Base-by-base conservation (phyloP, 1,284 basidiomycete species). In the Pulchroboletus neoregius region DNA sequence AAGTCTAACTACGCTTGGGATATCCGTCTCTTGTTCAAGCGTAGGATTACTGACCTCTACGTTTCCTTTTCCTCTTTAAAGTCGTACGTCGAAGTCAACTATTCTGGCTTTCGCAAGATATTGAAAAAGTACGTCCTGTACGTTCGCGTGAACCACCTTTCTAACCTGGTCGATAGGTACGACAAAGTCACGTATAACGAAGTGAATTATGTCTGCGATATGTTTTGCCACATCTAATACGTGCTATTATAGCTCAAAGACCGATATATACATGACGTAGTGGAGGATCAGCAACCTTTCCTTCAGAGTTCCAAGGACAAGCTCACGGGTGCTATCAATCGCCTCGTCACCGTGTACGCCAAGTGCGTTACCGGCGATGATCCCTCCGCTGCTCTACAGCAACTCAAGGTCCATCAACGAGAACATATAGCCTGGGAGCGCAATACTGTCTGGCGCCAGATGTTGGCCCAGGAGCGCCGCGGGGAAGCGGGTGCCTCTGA, bases 371-470 rank as follows among this genome's bases (percentile, higher is more conserved):
- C 90, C 0, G 77, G 72, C 4, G 89, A 86, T 9, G 91, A 99
- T 65, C 64, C 73, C 31, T 71, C 75, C 7, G 68, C 79, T 16
- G 94, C 94, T 0, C 76, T 79, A 41, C 82, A 88, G 53, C 91
- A 97, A 63, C 79, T 99, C 41, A 84, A 86, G 55, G 78, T 91
- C 20, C 86, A 96, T 65, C 83, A 97, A 46, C 83, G 94, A 24
- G 95, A 99, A 72, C 86, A 91, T 60, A 87, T 94, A 50, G 93
- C 92, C 2, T 94, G 91, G 90, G 91, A 95, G 61, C 81, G 92
- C 37, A 91, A 95, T 60, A 95, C 91, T 0, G 90, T 99, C 5
- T 99, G 95, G 95, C 79, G 94, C 23, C 91, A 95, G 67, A 98
- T 99, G 95, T 94, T 99, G 56, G 87, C 87, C 11, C 83, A 85